Evolutionary conservation across 2,329 filamentous ascomycete genomes (phyloP).

Genomic region (Stagonosporopsis chrysanthemi): DNA sequence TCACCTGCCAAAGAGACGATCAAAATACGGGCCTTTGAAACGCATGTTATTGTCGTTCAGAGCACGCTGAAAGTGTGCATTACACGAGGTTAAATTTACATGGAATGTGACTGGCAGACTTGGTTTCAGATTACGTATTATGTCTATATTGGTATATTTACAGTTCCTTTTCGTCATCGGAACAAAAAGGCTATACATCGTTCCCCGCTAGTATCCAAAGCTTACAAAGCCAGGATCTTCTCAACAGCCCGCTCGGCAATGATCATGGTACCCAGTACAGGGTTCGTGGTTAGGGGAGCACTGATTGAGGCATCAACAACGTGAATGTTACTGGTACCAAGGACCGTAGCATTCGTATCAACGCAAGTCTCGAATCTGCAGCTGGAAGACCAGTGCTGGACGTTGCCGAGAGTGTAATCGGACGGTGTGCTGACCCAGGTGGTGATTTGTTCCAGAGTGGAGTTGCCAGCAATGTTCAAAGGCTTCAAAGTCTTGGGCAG

Average conservation of each 20-base stretch:
- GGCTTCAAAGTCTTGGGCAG: constrained; percentile 57
- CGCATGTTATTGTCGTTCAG: too few species aligned
- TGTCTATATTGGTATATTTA: background rate
- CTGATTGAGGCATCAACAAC: constrained; percentile 62
- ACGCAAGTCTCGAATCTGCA: constrained; percentile 62
- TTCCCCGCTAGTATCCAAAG: background rate
- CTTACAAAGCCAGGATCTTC: constrained; percentile 51
- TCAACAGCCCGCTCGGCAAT: constrained; percentile 61
- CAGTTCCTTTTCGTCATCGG: background rate
- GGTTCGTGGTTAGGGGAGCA: constrained; percentile 61
- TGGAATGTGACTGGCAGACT: too few species aligned
- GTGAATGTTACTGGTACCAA: constrained; percentile 60
- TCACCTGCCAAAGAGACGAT: too few species aligned
- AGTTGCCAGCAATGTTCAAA: constrained; percentile 57
- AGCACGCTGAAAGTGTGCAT: too few species aligned
- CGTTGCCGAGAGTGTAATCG: constrained; percentile 58
- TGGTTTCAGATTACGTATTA: background rate
- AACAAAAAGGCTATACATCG: background rate
- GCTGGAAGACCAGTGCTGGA: constrained; percentile 63
- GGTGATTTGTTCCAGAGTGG: constrained; percentile 58
- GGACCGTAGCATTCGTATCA: constrained; percentile 56
- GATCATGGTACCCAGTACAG: constrained; percentile 63
- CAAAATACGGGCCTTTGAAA: too few species aligned
- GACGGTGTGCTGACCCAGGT: constrained; percentile 60
- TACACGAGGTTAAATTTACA: too few species aligned